Percentiles rank a stretch among this genome's conserved stretches.
Evolutionary conservation across 2,329 filamentous ascomycete genomes (phyloP).

Genomic region (Arachnomyces sp.): DNA sequence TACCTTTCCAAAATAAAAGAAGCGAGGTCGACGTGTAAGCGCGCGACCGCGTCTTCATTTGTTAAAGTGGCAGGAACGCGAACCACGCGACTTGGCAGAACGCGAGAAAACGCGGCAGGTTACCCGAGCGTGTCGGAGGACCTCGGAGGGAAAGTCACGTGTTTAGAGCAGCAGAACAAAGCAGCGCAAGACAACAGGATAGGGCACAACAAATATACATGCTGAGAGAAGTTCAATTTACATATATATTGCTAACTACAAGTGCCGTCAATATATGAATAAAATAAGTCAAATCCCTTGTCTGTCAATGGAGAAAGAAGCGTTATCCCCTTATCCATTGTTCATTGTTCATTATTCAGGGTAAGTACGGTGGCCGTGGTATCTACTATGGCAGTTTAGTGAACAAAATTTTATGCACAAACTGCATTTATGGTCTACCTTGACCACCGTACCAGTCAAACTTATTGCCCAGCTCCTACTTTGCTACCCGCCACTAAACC

Average conservation of each 20-base stretch:
- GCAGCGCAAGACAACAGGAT: too few species aligned
- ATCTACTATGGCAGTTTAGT: background rate
- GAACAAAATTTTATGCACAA: conserved; percentile 6
- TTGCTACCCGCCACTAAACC: too few species aligned
- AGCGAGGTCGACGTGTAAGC: conserved; percentile 2
- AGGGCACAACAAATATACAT: too few species aligned
- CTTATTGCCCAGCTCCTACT: too few species aligned
- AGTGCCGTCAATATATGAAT: too few species aligned
- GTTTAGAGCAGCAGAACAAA: too few species aligned
- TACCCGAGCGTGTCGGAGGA: background rate
- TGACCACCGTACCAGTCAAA: background rate
- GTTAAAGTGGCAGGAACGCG: conserved; percentile 15
- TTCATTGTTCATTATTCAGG: background rate
- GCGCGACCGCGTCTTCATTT: conserved; percentile 11
- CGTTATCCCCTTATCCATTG: too few species aligned
- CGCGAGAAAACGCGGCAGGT: conserved; percentile 8
- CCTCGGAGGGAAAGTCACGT: too few species aligned
- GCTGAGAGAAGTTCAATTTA: too few species aligned
- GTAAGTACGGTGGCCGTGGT: conserved; percentile 6
- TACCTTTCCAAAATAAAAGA: conserved; percentile 12
- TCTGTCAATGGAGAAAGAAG: background rate
- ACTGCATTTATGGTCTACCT: background rate
- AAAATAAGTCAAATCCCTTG: too few species aligned
- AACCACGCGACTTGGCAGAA: conserved; percentile 7
- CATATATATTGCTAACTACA: too few species aligned